Evolutionary conservation across 768 basidiomycete species (phyloP).

Genomic region (Multifurca ochricompacta): DNA sequence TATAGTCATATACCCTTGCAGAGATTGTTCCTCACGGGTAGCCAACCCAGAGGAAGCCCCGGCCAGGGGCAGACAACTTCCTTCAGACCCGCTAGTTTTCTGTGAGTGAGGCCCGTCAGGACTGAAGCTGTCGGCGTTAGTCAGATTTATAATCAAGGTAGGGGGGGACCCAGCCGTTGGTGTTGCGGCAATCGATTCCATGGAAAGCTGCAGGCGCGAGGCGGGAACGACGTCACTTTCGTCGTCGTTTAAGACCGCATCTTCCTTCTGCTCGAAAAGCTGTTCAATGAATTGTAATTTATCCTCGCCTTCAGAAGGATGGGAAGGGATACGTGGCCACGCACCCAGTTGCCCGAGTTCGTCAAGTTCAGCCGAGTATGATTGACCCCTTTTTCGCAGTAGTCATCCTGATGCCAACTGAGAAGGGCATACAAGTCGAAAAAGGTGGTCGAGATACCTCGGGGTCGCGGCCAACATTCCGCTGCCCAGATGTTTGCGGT

Average conservation of each 20-base stretch:
- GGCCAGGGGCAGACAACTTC: background rate
- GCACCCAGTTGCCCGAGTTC: background rate
- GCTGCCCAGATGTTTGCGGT: background rate
- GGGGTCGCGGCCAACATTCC: background rate
- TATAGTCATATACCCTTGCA: constrained; percentile 24
- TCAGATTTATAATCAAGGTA: background rate
- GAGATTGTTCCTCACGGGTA: constrained; percentile 8
- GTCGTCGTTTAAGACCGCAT: background rate
- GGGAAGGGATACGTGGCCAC: background rate
- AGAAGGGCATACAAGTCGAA: background rate
- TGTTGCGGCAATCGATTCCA: background rate
- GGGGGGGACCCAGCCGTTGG: background rate
- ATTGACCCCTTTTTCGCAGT: background rate
- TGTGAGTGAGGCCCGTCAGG: background rate
- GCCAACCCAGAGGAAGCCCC: background rate
- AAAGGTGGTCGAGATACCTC: background rate
- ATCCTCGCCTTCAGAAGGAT: background rate
- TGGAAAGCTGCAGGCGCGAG: background rate
- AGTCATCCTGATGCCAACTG: background rate
- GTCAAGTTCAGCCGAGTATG: background rate
- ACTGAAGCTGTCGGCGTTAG: background rate
- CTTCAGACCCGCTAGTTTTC: background rate
- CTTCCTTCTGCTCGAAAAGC: background rate
- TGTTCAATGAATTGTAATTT: background rate
- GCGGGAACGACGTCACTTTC: background rate